Conservation (phyloP, 768 basidiomycete genomes). For the Termitomyces sp. region DNA sequence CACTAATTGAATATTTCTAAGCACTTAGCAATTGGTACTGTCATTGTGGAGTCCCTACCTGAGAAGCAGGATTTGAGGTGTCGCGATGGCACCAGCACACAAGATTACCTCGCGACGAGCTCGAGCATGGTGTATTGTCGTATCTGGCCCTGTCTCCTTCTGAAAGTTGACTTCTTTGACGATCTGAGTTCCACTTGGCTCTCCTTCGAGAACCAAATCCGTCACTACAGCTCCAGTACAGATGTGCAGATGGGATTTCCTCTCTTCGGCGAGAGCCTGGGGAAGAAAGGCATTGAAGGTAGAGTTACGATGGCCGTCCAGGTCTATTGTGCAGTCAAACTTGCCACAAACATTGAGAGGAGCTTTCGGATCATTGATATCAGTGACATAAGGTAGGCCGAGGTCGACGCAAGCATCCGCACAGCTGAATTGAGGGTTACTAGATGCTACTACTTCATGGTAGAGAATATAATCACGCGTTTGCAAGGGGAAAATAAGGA, state of each 20-base stretch:
- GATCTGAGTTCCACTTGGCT: background rate
- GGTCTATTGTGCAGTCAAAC: slow-evolving; percentile 14
- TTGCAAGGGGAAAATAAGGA: slow-evolving; percentile 3
- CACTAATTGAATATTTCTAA: no score
- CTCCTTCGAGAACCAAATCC: background rate
- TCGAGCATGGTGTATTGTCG: background rate
- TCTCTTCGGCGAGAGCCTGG: background rate
- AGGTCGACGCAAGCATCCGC: slow-evolving; percentile 8
- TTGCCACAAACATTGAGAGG: slow-evolving; percentile 9
- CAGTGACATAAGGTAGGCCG: slow-evolving; percentile 10
- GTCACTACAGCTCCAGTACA: slow-evolving; percentile 10
- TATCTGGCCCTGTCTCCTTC: background rate
- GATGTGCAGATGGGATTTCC: slow-evolving; percentile 10
- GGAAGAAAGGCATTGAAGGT: slow-evolving; percentile 20
- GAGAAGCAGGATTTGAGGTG: slow-evolving; percentile 7
- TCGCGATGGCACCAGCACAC: slow-evolving; percentile 6
- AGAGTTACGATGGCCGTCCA: slow-evolving; percentile 8
- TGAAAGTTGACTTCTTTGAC: background rate
- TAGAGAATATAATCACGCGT: no score
- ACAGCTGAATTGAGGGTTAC: no score
- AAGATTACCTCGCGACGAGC: slow-evolving; percentile 8
- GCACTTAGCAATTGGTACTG: no score
- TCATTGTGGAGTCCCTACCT: no score
- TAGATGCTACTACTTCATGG: no score
- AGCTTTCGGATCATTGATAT: slow-evolving; percentile 13